A percentile compares a stretch with the other conserved stretches of the same genome.
These are phyloP conservation scores for Neurospora sp. DNA, from an alignment of 495 filamentous ascomycete species.

Conservation along the genomic window DNA sequence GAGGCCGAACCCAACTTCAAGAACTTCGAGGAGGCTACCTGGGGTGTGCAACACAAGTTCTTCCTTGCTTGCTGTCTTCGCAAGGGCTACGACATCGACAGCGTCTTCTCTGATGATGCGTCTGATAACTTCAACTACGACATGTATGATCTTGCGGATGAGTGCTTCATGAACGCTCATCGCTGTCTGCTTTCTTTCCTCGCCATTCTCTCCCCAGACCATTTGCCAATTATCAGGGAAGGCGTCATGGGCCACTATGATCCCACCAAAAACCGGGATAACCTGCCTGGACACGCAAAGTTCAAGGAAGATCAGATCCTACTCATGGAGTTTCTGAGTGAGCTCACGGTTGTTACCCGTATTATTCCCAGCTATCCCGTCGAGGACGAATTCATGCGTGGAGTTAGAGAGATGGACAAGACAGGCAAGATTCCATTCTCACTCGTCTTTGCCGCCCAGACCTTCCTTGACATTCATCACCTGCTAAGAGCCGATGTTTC, in stretches of 20 bases:
- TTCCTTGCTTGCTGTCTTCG: constrained; percentile 13
- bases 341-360: constrained; percentile 15
- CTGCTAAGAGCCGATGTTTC: constrained; percentile 9
- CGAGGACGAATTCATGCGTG: constrained; percentile 30
- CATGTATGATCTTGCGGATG: constrained; percentile 22
- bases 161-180: constrained; percentile 12
- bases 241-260: constrained; percentile 24
- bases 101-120: background rate
- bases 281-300: constrained; percentile 17
- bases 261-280: constrained; percentile 14
- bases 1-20: constrained; percentile 22
- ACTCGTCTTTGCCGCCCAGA: constrained; percentile 28
- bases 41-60: constrained; percentile 14
- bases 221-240: constrained; percentile 19
- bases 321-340: constrained; percentile 21
- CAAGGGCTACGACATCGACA: constrained; percentile 6
- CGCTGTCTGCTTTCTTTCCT: constrained; percentile 13
- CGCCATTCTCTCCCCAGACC: constrained; percentile 4
- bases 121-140: constrained; percentile 19
- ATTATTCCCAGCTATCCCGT: constrained; percentile 9
- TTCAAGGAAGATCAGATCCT: constrained; percentile 22
- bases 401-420: constrained; percentile 15
- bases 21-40: constrained; percentile 10
- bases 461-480: constrained; percentile 33
- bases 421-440: constrained; percentile 17